Conservation (phyloP, 1,284 basidiomycete genomes). For the Fistulinella cinereoalba region DNA sequence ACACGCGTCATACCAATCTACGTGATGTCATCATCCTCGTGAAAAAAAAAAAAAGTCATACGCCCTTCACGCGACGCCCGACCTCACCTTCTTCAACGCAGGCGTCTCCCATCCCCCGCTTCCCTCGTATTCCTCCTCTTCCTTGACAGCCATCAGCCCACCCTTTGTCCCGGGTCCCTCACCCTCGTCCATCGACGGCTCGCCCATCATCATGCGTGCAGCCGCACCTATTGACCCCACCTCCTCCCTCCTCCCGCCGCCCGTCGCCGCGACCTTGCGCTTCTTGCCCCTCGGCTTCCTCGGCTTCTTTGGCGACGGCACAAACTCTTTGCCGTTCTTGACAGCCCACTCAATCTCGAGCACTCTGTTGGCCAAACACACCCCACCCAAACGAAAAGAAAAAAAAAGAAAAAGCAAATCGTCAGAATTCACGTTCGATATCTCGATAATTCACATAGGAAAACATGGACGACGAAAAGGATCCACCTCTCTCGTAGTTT, state of each 20-base stretch:
- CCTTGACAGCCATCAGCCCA: conserved; percentile 19
- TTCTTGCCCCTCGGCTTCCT: conserved; percentile 39
- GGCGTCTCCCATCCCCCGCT: conserved; percentile 19
- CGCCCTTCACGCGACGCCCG: conserved; percentile 10
- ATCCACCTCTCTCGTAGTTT: conserved; percentile 82
- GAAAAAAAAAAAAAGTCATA: neutral
- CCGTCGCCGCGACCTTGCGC: conserved; percentile 26
- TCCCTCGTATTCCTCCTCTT: conserved; percentile 32
- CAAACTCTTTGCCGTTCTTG: conserved; percentile 55
- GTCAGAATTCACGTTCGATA: conserved; percentile 25
- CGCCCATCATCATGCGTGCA: conserved; percentile 6
- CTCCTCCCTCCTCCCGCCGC: conserved; percentile 16
- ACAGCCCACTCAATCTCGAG: conserved; percentile 73
- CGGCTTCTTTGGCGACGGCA: conserved; percentile 60
- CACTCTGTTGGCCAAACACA: conserved; percentile 45
- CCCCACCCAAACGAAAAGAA: neutral
- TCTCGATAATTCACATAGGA: conserved; percentile 49
- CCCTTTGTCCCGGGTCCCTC: conserved; percentile 18
- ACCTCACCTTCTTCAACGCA: conserved; percentile 24
- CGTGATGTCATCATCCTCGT: no score
- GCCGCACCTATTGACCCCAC: conserved; percentile 10
- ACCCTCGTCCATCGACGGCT: conserved; percentile 14
- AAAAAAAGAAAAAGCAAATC: neutral
- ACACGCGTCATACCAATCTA: no score
- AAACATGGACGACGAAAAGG: conserved; percentile 55